A percentile compares a stretch with the other conserved stretches of the same genome.
phyloP scores from a whole-genome alignment of 306 rosid genomes.

The Cucumis cinereus region DNA sequence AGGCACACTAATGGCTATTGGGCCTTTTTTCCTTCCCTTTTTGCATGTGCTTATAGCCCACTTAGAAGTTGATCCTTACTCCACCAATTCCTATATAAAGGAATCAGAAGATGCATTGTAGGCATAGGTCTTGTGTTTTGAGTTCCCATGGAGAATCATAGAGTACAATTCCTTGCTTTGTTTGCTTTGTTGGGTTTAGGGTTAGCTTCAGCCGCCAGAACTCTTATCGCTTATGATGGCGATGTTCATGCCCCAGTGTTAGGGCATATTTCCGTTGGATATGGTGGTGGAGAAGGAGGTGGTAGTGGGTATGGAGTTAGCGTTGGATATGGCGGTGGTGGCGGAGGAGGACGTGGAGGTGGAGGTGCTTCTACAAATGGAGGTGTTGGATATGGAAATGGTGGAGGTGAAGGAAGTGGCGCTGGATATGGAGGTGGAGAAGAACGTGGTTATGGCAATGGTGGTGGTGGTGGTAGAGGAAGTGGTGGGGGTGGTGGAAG shows the following conservation, averaged over 20 bases:
- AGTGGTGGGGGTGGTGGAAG: conserved; percentile 8
- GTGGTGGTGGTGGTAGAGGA: not conserved
- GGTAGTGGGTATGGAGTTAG: conserved; percentile 18
- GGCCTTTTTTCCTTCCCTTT: conserved; percentile 14
- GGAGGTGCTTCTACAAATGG: not conserved
- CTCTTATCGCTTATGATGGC: conserved; percentile 29
- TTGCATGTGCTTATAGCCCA: conserved; percentile 48
- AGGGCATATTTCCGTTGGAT: not conserved
- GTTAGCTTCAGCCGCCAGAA: conserved; percentile 44
- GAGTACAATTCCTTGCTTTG: conserved; percentile 20
- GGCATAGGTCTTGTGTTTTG: conserved; percentile 8
- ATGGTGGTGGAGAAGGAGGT: conserved; percentile 11
- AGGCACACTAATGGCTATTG: conserved; percentile 26
- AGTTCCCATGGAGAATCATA: conserved; percentile 33
- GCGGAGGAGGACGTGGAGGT: conserved; percentile 4
- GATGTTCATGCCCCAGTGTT: conserved; percentile 15
- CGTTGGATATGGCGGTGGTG: conserved; percentile 17
- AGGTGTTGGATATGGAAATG: conserved; percentile 21
- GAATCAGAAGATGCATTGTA: conserved; percentile 12
- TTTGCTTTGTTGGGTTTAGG: conserved; percentile 35
- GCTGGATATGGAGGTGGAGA: conserved; percentile 11
- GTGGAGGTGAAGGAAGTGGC: conserved; percentile 8
- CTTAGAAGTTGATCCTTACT: conserved; percentile 17
- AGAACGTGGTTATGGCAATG: conserved; percentile 12
- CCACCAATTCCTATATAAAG: conserved; percentile 36